Conservation (phyloP, 805 yeast genomes). For the Spencermartinsiella europaea region DNA sequence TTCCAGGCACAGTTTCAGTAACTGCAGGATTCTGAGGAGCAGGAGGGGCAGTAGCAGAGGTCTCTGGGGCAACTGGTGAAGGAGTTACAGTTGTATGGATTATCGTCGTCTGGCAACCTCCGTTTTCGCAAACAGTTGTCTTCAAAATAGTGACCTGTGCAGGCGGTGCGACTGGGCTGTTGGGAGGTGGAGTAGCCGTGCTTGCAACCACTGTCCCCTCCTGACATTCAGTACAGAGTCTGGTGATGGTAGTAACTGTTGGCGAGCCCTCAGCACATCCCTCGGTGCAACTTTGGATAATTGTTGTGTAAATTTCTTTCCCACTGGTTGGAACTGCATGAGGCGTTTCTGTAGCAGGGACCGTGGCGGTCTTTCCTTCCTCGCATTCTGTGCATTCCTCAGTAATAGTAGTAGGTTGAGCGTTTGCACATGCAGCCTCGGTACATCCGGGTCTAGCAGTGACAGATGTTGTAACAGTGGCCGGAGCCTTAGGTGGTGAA, state of each 20-base stretch:
- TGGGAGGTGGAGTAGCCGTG: conserved; percentile 3
- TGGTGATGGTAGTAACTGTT: no score
- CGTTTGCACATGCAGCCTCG: background rate
- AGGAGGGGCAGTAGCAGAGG: background rate
- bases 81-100: background rate
- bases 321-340: no score
- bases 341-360: no score
- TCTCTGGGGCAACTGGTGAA: background rate
- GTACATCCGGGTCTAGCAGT: background rate
- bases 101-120: background rate
- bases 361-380: no score
- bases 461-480: no score
- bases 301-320: no score
- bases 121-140: conserved; percentile 7
- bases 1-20: background rate
- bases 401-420: background rate
- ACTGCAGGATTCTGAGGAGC: background rate
- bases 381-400: no score
- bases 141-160: conserved; percentile 1
- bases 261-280: no score
- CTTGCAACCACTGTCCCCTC: background rate
- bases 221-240: no score
- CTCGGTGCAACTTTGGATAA: no score
- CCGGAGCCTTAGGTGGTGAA: background rate
- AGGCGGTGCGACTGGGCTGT: background rate